Conservation (phyloP, 129 eudicot genomes). For the Helianthus annuus region HanXRQr2.0-SUNRISE NC_035447.2:17716029-17716528, state of each 20-base stretch:
- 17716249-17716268: slow-evolving; percentile 78
- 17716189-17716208: slow-evolving; percentile 74
- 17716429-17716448: slow-evolving; percentile 84
- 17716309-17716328: slow-evolving; percentile 76
- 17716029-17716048: slow-evolving; percentile 94
- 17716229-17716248: slow-evolving; percentile 68
- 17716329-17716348: slow-evolving; percentile 70
- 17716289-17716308: slow-evolving; percentile 69
- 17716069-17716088: slow-evolving; percentile 62
- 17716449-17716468: slow-evolving; percentile 60
- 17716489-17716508: slow-evolving; percentile 75
- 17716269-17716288: slow-evolving; percentile 85
- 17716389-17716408: slow-evolving; percentile 76
- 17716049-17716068: slow-evolving; percentile 88
- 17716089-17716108: slow-evolving; percentile 66
- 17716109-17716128: slow-evolving; percentile 71
- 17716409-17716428: slow-evolving; percentile 72
- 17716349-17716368: slow-evolving; percentile 73
- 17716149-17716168: slow-evolving; percentile 88
- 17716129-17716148: slow-evolving; percentile 70
- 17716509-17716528: slow-evolving; percentile 6
- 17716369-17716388: slow-evolving; percentile 73
- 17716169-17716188: slow-evolving; percentile 89
- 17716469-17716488: slow-evolving; percentile 78
- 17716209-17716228: slow-evolving; percentile 90